Percentiles rank a stretch among this genome's conserved stretches.
Conservation (phyloP, 768 basidiomycete species). For the Termitomyces sp. region DNA sequence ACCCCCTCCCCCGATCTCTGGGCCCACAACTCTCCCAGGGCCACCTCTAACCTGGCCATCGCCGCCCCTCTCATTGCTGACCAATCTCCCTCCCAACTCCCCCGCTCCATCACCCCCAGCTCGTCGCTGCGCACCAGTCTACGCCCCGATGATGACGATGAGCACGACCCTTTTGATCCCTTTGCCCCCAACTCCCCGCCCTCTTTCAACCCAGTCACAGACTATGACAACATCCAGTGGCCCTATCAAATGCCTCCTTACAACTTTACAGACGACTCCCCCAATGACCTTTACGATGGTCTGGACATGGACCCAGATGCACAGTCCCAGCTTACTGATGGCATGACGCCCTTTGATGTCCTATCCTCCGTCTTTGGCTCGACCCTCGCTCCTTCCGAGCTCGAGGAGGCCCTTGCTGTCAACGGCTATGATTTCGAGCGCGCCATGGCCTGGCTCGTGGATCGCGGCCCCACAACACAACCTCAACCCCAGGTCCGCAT, state of each 20-base stretch:
- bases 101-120: constrained; percentile 62
- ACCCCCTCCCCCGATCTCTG: constrained; percentile 90
- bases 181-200: constrained; percentile 45
- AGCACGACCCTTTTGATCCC: constrained; percentile 82
- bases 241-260: constrained; percentile 18
- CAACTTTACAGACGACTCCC: constrained; percentile 18
- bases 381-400: constrained; percentile 80
- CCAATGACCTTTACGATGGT: constrained; percentile 17
- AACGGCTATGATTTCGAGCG: constrained; percentile 94
- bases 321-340: constrained; percentile 59
- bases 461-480: constrained; percentile 50
- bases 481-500: constrained; percentile 42
- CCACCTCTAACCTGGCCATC: constrained; percentile 83
- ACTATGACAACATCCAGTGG: constrained; percentile 41
- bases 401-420: constrained; percentile 86
- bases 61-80: constrained; percentile 86
- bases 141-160: constrained; percentile 53
- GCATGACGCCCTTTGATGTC: constrained; percentile 98
- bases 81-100: constrained; percentile 31
- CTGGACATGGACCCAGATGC: constrained; percentile 43
- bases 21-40: constrained; percentile 68
- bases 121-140: constrained; percentile 62
- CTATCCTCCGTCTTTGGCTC: constrained; percentile 92
- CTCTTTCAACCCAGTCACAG: constrained; percentile 60
- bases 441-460: constrained; percentile 92